A percentile compares a stretch with the other conserved stretches of the same genome.
Conservation (phyloP, 1,284 basidiomycete genomes). For the Trametes polyzona region DNA sequence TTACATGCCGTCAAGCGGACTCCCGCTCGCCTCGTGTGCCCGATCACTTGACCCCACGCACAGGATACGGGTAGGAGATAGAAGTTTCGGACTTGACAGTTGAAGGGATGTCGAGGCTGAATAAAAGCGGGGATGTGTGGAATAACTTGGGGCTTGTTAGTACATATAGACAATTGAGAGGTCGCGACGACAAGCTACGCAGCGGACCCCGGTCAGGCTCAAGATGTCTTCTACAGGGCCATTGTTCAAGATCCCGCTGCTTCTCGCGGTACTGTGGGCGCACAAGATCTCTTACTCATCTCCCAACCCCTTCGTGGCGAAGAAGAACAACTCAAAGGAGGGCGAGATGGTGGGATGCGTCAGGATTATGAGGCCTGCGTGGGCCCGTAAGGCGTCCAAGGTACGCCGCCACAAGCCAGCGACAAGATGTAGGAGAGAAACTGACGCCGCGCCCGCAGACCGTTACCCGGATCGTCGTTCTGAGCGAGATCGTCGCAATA, state of each 20-base stretch:
- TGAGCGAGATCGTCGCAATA: conserved; percentile 6
- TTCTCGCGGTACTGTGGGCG: conserved; percentile 9
- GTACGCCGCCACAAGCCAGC: not conserved
- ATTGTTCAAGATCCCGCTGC: conserved; percentile 11
- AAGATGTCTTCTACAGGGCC: not conserved
- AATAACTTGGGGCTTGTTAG: not conserved
- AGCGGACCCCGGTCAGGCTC: not conserved
- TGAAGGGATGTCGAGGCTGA: too few relatives aligned
- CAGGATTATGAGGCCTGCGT: not conserved
- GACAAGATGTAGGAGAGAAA: not conserved
- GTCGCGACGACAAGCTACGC: not conserved
- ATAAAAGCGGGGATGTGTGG: too few relatives aligned
- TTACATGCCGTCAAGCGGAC: too few relatives aligned
- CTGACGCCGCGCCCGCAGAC: not conserved
- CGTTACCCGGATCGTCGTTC: conserved; percentile 1
- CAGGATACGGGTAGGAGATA: too few relatives aligned
- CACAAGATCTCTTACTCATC: conserved; percentile 14
- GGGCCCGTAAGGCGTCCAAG: conserved; percentile 2
- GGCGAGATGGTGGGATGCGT: not conserved
- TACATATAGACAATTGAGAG: not conserved
- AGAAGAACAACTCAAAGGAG: not conserved
- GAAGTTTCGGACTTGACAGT: too few relatives aligned
- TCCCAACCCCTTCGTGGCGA: conserved; percentile 3
- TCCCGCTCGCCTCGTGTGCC: too few relatives aligned
- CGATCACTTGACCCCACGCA: too few relatives aligned